Conservation (phyloP, 148 eudicot species). For the Dysphania ambrosioides region DNA sequence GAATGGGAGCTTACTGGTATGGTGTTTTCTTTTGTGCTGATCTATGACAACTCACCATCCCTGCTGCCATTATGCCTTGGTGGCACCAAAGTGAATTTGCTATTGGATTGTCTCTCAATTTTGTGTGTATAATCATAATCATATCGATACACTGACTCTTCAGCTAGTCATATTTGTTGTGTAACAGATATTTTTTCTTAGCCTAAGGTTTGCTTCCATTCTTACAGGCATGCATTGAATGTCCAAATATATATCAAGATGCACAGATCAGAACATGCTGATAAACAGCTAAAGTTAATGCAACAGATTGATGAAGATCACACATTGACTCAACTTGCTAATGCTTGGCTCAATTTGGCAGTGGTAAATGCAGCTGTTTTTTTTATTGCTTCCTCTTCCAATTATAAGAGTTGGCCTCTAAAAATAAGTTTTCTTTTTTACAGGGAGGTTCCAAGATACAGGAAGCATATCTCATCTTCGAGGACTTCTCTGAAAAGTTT, state of each 20-base stretch:
- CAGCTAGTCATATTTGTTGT: not conserved
- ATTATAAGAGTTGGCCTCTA: not conserved
- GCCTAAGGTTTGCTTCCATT: slow-evolving; percentile 13
- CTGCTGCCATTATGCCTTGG: not conserved
- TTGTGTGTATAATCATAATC: not conserved
- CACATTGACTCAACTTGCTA: slow-evolving; percentile 92
- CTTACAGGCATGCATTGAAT: slow-evolving; percentile 81
- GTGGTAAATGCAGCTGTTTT: slow-evolving; percentile 51
- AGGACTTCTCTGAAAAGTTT: slow-evolving; percentile 91
- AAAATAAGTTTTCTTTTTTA: slow-evolving; percentile 13
- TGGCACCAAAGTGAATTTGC: not conserved
- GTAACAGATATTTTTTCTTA: not conserved
- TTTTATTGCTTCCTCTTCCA: not conserved
- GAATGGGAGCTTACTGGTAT: too few relatives aligned
- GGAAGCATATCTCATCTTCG: slow-evolving; percentile 91
- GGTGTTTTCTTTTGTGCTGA: not conserved
- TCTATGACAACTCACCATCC: not conserved
- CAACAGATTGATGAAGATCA: slow-evolving; percentile 96
- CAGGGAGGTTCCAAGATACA: slow-evolving; percentile 98
- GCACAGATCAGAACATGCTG: slow-evolving; percentile 94
- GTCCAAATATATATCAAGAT: slow-evolving; percentile 93
- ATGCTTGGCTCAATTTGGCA: slow-evolving; percentile 92
- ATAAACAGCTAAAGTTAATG: slow-evolving; percentile 87
- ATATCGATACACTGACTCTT: not conserved
- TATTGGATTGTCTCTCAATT: not conserved